Evolutionary conservation across 1,139 yeast genomes (phyloP).

Genomic region (Geotrichum klebahnii): DNA sequence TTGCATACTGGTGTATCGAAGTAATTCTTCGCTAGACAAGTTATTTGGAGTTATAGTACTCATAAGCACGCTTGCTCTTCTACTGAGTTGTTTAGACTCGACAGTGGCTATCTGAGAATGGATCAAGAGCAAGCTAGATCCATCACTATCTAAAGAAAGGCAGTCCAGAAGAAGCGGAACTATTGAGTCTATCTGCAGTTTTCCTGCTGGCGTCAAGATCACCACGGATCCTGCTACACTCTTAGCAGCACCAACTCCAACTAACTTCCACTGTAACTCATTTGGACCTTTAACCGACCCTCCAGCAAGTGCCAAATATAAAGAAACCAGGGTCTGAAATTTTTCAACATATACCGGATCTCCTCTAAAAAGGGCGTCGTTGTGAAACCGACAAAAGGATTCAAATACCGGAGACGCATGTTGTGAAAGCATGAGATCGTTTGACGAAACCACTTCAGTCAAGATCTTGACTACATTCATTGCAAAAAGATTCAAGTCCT

Average conservation of each 20-base stretch:
- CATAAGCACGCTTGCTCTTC: conserved; percentile 10
- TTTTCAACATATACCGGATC: conserved; percentile 57
- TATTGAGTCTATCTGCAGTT: conserved; percentile 41
- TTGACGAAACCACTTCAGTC: conserved; percentile 44
- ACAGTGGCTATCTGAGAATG: conserved; percentile 18
- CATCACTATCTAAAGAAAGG: conserved; percentile 22
- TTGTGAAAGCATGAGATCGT: conserved; percentile 57
- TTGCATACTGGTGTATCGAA: conserved; percentile 27
- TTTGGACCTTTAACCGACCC: conserved; percentile 45
- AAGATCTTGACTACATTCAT: conserved; percentile 43
- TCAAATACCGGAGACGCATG: conserved; percentile 46
- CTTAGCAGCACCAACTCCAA: conserved; percentile 47
- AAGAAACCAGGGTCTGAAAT: conserved; percentile 43
- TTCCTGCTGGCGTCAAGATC: conserved; percentile 40
- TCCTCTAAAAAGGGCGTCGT: conserved; percentile 67
- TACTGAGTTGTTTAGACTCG: conserved; percentile 5
- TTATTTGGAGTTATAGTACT: conserved; percentile 11
- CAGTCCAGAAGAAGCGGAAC: conserved; percentile 45
- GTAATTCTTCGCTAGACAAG: conserved; percentile 19
- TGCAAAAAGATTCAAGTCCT: conserved; percentile 81
- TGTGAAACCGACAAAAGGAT: conserved; percentile 61
- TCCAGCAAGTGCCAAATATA: conserved; percentile 6
- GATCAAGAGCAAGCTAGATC: conserved; percentile 25
- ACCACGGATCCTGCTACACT: conserved; percentile 48
- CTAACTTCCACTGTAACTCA: conserved; percentile 47